A percentile compares a stretch with the other conserved stretches of the same genome.
phyloP scores from a whole-genome alignment of 805 yeast species.

The Candida xiaguanensis region DNA sequence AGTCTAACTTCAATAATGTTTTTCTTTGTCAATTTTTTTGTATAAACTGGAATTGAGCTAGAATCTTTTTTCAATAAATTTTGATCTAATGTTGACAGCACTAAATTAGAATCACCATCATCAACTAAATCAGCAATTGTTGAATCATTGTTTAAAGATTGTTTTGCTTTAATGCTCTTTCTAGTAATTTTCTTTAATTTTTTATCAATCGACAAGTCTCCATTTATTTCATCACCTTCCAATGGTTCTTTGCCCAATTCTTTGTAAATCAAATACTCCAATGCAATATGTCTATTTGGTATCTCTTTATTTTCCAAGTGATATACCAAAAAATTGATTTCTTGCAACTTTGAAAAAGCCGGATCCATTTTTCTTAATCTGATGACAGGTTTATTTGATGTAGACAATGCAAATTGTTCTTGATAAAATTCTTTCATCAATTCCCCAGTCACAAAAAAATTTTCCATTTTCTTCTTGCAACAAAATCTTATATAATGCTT shows the following conservation, averaged over 20 bases:
- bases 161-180: background rate
- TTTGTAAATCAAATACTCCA: conserved; percentile 12
- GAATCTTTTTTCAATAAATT: background rate
- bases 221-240: background rate
- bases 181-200: background rate
- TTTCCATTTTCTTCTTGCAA: conserved; percentile 10
- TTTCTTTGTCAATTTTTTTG: conserved; percentile 5
- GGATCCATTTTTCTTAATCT: conserved; percentile 16
- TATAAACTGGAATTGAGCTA: conserved; percentile 2
- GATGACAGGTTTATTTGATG: conserved; percentile 13
- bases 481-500: conserved; percentile 15
- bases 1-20: conserved; percentile 3
- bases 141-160: background rate
- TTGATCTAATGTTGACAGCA: background rate
- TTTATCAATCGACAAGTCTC: background rate
- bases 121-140: background rate
- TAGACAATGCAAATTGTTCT: conserved; percentile 12
- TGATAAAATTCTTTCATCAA: conserved; percentile 14
- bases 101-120: background rate
- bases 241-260: conserved; percentile 9
- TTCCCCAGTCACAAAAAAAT: conserved; percentile 14
- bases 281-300: conserved; percentile 13
- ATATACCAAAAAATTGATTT: conserved; percentile 14
- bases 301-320: conserved; percentile 13
- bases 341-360: conserved; percentile 14